A percentile compares a stretch with the other conserved stretches of the same genome.
These are phyloP conservation scores for Candida caryicola DNA, from an alignment of 805 yeast species.

Conservation along the genomic window DNA sequence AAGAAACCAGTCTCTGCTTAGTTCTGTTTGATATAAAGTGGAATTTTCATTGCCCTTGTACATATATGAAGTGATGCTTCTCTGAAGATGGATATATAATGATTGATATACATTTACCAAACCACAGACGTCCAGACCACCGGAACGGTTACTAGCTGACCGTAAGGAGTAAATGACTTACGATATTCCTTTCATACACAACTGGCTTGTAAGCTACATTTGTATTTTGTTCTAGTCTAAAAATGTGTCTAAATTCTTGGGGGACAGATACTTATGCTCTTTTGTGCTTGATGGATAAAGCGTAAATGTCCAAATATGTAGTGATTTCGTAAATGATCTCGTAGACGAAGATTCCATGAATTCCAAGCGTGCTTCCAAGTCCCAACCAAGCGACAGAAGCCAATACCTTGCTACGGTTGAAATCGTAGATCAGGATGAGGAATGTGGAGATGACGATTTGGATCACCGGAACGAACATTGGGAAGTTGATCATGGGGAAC, in stretches of 20 bases:
- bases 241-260: too few relatives aligned
- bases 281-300: conserved; percentile 79
- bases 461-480: conserved; percentile 60
- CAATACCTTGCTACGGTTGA: conserved; percentile 42
- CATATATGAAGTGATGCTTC: background rate
- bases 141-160: too few relatives aligned
- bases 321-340: conserved; percentile 82
- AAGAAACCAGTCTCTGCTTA: conserved; percentile 19
- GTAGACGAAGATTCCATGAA: conserved; percentile 68
- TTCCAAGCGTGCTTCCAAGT: conserved; percentile 62
- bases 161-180: too few relatives aligned
- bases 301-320: conserved; percentile 76
- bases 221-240: too few relatives aligned
- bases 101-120: background rate
- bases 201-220: too few relatives aligned
- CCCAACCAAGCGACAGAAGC: conserved; percentile 60
- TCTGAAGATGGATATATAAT: background rate
- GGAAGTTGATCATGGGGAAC: conserved; percentile 72
- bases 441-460: conserved; percentile 42
- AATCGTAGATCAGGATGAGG: conserved; percentile 35
- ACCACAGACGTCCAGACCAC: too few relatives aligned
- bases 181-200: too few relatives aligned
- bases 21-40: background rate
- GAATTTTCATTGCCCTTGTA: background rate
- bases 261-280: conserved; percentile 39